Conservation (phyloP, 805 yeast genomes). For the Candida glaebosa region DNA sequence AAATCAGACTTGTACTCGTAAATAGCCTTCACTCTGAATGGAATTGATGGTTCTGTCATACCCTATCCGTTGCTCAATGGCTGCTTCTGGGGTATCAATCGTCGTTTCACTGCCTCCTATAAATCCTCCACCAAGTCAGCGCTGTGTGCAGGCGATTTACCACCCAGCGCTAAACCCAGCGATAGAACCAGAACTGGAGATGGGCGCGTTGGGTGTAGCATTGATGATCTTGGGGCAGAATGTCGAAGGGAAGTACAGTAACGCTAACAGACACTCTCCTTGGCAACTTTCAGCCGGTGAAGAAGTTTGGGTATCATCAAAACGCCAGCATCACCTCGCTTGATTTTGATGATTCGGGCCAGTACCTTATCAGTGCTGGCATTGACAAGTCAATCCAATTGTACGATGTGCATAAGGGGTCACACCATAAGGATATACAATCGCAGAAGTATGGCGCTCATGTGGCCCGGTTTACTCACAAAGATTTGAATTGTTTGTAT, state of each 20-base stretch:
- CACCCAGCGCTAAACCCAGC: too few relatives aligned
- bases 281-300: slow-evolving; percentile 34
- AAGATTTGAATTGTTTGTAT: slow-evolving; percentile 67
- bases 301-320: slow-evolving; percentile 49
- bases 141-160: slow-evolving; percentile 1
- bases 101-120: slow-evolving; percentile 1
- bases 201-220: too few relatives aligned
- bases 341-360: slow-evolving; percentile 83
- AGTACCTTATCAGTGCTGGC: slow-evolving; percentile 69
- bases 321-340: slow-evolving; percentile 61
- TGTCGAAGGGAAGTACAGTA: slow-evolving; percentile 5
- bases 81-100: neutral
- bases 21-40: slow-evolving; percentile 67
- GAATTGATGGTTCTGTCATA: slow-evolving; percentile 22
- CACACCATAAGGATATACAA: slow-evolving; percentile 61
- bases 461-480: slow-evolving; percentile 78
- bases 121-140: neutral
- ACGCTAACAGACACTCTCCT: slow-evolving; percentile 22
- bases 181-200: too few relatives aligned
- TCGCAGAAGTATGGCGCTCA: slow-evolving; percentile 93
- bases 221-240: neutral
- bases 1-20: slow-evolving; percentile 60
- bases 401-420: slow-evolving; percentile 71
- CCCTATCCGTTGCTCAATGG: neutral
- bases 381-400: slow-evolving; percentile 80